Evolutionary conservation across 2,329 filamentous ascomycete species (phyloP).

Genomic region (Fusarium transvaalense): DNA sequence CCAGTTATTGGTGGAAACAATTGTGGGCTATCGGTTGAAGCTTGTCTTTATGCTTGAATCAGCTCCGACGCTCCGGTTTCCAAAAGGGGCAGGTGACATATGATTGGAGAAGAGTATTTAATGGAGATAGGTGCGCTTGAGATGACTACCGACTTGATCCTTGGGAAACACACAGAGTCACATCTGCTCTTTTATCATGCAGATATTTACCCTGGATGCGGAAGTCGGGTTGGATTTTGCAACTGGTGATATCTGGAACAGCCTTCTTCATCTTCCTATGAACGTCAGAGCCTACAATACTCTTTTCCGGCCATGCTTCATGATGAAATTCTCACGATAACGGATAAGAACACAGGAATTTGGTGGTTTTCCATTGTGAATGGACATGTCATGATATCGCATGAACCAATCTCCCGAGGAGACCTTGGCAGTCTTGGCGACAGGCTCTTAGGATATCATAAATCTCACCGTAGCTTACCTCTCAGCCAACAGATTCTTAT

Average conservation of each 20-base stretch:
- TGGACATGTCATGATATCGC: too few species aligned
- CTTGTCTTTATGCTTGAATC: conserved; percentile 28
- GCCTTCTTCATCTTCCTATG: rapidly evolving
- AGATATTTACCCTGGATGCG: neutral
- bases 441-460: too few species aligned
- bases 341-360: neutral
- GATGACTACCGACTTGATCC: neutral
- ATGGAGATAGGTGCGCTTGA: conserved; percentile 19
- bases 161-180: neutral
- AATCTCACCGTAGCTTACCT: neutral
- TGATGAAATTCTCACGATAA: rapidly evolving
- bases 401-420: neutral
- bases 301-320: neutral
- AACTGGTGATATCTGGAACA: too few species aligned
- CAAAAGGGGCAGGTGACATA: conserved; percentile 6
- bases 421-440: neutral
- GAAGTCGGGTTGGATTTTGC: neutral
- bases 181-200: neutral
- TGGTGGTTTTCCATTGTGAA: neutral
- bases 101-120: rapidly evolving
- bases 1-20: conserved; percentile 11
- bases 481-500: too few species aligned
- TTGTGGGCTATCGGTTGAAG: neutral
- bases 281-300: too few species aligned
- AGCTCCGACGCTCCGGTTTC: conserved; percentile 15